Conservation (phyloP, 352 stramenopile species). For the Phytophthora cryptogea region DNA sequence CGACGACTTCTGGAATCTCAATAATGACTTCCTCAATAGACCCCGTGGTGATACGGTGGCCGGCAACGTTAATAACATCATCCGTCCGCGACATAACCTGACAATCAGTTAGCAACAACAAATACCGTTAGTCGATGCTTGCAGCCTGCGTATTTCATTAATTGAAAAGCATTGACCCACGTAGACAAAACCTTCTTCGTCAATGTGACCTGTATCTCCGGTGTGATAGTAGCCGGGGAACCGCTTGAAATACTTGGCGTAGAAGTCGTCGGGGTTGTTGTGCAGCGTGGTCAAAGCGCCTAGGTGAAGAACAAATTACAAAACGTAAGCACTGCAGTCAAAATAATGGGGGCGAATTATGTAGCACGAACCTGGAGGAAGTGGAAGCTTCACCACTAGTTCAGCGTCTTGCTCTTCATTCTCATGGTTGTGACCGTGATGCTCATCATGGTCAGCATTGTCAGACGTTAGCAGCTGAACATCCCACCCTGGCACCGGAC, state of each 20-base stretch:
- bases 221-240: slow-evolving; percentile 91
- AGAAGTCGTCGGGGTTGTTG: slow-evolving; percentile 84
- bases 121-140: slow-evolving; percentile 4
- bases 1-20: slow-evolving; percentile 80
- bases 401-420: slow-evolving; percentile 57
- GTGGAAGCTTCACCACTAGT: slow-evolving; percentile 82
- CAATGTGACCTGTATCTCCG: slow-evolving; percentile 85
- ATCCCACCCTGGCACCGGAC: slow-evolving; percentile 83
- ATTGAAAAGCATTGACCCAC: slow-evolving; percentile 27
- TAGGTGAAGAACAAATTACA: slow-evolving; percentile 7
- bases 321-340: neutral
- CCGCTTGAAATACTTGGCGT: slow-evolving; percentile 81
- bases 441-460: slow-evolving; percentile 42
- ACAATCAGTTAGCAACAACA: slow-evolving; percentile 1
- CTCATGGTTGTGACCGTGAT: slow-evolving; percentile 56
- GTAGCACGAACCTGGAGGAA: slow-evolving; percentile 67
- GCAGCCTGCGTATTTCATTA: neutral
- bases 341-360: neutral
- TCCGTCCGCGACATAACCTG: slow-evolving; percentile 91
- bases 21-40: slow-evolving; percentile 91
- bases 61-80: slow-evolving; percentile 92
- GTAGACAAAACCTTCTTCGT: slow-evolving; percentile 92
- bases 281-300: slow-evolving; percentile 81
- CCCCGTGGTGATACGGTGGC: slow-evolving; percentile 87
- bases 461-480: slow-evolving; percentile 73